Evolutionary conservation across 2,329 filamentous ascomycete species (phyloP).

Genomic region (Xylariaceae sp.): DNA sequence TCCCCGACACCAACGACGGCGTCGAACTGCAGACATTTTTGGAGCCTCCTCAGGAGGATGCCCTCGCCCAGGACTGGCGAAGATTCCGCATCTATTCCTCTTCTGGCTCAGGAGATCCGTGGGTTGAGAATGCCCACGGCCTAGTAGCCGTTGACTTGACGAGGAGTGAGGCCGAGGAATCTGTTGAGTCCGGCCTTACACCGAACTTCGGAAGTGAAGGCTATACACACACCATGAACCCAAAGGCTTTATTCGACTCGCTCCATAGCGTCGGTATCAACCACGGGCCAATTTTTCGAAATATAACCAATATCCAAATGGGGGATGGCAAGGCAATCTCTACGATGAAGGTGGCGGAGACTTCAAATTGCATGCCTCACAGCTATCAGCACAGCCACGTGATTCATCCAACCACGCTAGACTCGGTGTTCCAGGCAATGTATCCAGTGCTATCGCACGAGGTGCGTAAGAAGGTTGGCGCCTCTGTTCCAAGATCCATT

Average conservation of each 20-base stretch:
- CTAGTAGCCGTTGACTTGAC: conserved; percentile 5
- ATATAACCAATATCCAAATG: conserved; percentile 8
- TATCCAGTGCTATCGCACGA: conserved; percentile 12
- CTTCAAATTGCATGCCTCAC: not conserved
- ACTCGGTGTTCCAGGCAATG: conserved; percentile 16
- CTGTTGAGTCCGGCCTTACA: not conserved
- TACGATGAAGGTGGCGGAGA: conserved; percentile 2
- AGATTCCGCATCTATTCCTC: conserved; percentile 12
- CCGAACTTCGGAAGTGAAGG: not conserved
- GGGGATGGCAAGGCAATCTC: not conserved
- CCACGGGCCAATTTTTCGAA: conserved; percentile 24
- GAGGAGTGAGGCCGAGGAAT: not conserved
- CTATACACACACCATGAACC: conserved; percentile 15
- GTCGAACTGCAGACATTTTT: conserved; percentile 16
- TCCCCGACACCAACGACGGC: conserved; percentile 14
- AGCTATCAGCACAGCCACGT: conserved; percentile 6
- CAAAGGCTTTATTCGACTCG: conserved; percentile 15
- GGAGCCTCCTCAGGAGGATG: not conserved
- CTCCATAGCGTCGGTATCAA: conserved; percentile 14
- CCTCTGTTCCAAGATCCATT: conserved; percentile 15
- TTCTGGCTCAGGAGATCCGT: conserved; percentile 10
- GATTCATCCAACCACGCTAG: conserved; percentile 27
- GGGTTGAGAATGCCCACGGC: conserved; percentile 16
- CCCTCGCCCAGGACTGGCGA: conserved; percentile 4
- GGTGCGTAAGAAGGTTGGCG: conserved; percentile 7